A percentile compares a stretch with the other conserved stretches of the same genome.
Evolutionary conservation across 371 early-diverging fungal species (phyloP).

Genomic region (Mortierella polycephala): DNA sequence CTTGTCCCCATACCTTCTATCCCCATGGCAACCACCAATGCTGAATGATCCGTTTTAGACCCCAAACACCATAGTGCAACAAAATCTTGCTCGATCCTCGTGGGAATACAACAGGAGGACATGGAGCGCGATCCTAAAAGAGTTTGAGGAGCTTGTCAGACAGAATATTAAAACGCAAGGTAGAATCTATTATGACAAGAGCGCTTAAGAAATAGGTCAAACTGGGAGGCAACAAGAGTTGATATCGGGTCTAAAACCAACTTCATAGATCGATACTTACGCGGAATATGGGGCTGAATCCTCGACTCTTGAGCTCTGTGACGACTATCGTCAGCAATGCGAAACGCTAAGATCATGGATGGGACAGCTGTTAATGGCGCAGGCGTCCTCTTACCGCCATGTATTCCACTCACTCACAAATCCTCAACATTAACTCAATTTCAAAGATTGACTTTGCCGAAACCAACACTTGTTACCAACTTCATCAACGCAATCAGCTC

Average conservation of each 20-base stretch:
- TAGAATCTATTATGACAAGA: constrained; percentile 74
- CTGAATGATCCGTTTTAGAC: too few relatives aligned
- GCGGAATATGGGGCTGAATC: constrained; percentile 57
- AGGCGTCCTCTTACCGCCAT: background rate
- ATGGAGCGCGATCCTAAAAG: constrained; percentile 75
- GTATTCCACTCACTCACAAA: background rate
- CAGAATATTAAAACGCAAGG: constrained; percentile 75
- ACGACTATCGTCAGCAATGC: constrained; percentile 50
- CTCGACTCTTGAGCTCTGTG: constrained; percentile 39
- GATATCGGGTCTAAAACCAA: constrained; percentile 66
- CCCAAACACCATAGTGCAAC: too few relatives aligned
- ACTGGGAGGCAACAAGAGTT: constrained; percentile 63
- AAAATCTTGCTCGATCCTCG: constrained; percentile 65
- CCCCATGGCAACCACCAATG: too few relatives aligned
- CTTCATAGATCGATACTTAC: constrained; percentile 63
- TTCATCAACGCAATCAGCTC: constrained; percentile 81
- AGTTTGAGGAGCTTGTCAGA: constrained; percentile 73
- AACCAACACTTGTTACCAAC: constrained; percentile 82
- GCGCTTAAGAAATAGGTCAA: constrained; percentile 69
- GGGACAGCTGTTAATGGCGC: constrained; percentile 1
- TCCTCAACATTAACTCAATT: constrained; percentile 4
- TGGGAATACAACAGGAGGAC: constrained; percentile 77
- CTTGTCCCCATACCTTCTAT: too few relatives aligned
- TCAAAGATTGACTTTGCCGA: constrained; percentile 43
- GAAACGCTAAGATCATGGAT: constrained; percentile 30